A percentile compares a stretch with the other conserved stretches of the same genome.
Conservation (phyloP, 108 stramenopile species). For the Pelagomonas calceolata region DNA sequence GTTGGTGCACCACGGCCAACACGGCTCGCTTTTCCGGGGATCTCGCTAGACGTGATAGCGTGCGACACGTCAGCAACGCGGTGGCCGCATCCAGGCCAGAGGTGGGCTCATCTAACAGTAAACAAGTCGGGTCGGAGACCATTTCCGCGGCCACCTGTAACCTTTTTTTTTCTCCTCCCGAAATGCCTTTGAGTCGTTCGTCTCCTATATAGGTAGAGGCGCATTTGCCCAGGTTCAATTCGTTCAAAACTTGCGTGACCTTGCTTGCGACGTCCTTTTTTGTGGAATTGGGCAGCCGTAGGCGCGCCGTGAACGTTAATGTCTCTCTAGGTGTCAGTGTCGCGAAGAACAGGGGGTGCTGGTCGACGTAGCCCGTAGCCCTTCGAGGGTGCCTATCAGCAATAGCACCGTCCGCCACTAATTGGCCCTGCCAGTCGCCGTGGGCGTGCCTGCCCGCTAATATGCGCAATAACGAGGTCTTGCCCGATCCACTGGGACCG, state of each 20-base stretch:
- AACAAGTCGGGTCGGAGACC: conserved; percentile 28
- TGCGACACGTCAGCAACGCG: too few relatives aligned
- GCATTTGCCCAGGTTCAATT: conserved; percentile 55
- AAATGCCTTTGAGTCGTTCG: conserved; percentile 59
- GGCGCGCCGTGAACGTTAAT: too few relatives aligned
- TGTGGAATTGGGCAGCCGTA: too few relatives aligned
- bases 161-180: conserved; percentile 51
- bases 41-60: too few relatives aligned
- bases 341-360: conserved; percentile 49
- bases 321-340: conserved; percentile 51
- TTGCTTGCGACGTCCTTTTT: conserved; percentile 2
- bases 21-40: too few relatives aligned
- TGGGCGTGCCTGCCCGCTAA: not conserved
- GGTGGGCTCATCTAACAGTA: conserved; percentile 72
- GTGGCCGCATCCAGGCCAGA: conserved; percentile 21
- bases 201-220: conserved; percentile 69
- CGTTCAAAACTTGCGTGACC: conserved; percentile 43
- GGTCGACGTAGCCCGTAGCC: conserved; percentile 50
- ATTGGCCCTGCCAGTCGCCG: conserved; percentile 43
- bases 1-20: too few relatives aligned
- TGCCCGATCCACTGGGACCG: not conserved
- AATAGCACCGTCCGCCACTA: conserved; percentile 46
- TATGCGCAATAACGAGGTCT: not conserved
- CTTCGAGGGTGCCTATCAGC: conserved; percentile 15
- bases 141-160: conserved; percentile 49